A percentile compares a stretch with the other conserved stretches of the same genome.
These are phyloP conservation scores for Macrolepiota dolichaula DNA, from an alignment of 768 basidiomycete species.

Conservation along the genomic window DNA sequence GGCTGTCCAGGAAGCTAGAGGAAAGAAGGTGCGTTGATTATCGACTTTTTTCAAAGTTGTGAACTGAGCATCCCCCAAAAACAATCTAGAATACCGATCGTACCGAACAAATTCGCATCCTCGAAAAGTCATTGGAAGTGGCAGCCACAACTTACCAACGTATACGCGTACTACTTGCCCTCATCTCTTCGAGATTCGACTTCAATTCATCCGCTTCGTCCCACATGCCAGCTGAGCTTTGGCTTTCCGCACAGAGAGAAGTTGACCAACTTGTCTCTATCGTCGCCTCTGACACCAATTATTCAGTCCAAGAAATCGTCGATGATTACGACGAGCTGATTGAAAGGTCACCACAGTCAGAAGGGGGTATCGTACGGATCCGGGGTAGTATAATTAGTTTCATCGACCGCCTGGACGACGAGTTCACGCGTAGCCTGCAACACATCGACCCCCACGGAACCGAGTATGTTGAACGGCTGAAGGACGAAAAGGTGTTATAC, in stretches of 20 bases:
- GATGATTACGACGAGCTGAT: slow-evolving; percentile 89
- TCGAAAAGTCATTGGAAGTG: slow-evolving; percentile 83
- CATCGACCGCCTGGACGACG: slow-evolving; percentile 94
- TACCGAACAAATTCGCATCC: slow-evolving; percentile 86
- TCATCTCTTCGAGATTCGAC: slow-evolving; percentile 94
- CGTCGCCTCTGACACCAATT: slow-evolving; percentile 65
- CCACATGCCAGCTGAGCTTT: slow-evolving; percentile 91
- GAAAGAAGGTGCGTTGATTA: slow-evolving; percentile 76
- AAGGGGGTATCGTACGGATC: slow-evolving; percentile 77
- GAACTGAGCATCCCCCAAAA: neutral
- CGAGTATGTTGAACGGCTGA: slow-evolving; percentile 96
- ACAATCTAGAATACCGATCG: slow-evolving; percentile 86
- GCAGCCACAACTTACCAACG: slow-evolving; percentile 87
- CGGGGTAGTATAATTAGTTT: slow-evolving; percentile 96
- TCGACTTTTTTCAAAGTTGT: slow-evolving; percentile 4
- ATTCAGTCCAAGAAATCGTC: slow-evolving; percentile 82
- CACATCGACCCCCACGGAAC: slow-evolving; percentile 98
- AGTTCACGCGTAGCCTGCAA: slow-evolving; percentile 96
- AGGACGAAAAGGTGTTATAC: slow-evolving; percentile 94
- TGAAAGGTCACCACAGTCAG: slow-evolving; percentile 75
- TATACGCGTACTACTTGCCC: slow-evolving; percentile 90
- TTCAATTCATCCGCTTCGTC: slow-evolving; percentile 86
- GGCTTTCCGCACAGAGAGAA: slow-evolving; percentile 84
- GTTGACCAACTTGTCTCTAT: slow-evolving; percentile 85
- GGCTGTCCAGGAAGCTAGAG: slow-evolving; percentile 88